Conservation (phyloP, 1,284 basidiomycete genomes). For the Trametes hirsuta region DNA sequence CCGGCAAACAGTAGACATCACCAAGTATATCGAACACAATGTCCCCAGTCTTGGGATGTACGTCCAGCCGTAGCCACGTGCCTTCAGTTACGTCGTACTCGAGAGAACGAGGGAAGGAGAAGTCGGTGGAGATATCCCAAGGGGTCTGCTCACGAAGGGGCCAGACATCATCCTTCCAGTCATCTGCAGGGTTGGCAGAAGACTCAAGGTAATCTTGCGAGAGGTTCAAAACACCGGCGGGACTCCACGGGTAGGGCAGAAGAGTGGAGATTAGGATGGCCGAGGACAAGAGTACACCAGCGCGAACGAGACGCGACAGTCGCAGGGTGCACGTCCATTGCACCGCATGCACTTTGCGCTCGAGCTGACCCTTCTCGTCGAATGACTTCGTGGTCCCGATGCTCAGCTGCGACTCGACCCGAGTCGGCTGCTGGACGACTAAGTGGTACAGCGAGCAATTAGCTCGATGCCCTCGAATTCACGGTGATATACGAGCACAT, state of each 20-base stretch:
- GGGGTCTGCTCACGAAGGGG: constrained; percentile 63
- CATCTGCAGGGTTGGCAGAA: constrained; percentile 29
- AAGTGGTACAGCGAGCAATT: too few species aligned
- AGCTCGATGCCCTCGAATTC: too few species aligned
- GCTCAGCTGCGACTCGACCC: not conserved
- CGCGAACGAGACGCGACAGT: constrained; percentile 17
- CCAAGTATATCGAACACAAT: constrained; percentile 77
- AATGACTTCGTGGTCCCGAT: not conserved
- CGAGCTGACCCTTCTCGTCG: not conserved
- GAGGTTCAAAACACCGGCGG: constrained; percentile 3
- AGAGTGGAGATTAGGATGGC: constrained; percentile 24
- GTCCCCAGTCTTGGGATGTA: constrained; percentile 67
- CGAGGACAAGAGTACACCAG: constrained; percentile 19
- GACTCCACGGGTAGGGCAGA: constrained; percentile 17
- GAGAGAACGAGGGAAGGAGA: constrained; percentile 63
- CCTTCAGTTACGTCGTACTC: constrained; percentile 71
- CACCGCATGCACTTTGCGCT: not conserved
- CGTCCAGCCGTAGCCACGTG: constrained; percentile 74
- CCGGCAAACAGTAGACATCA: constrained; percentile 71
- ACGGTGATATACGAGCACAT: too few species aligned
- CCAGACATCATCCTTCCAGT: constrained; percentile 65
- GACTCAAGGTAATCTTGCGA: not conserved
- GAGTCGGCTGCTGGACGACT: too few species aligned
- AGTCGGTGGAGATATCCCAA: constrained; percentile 82
- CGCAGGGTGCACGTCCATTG: not conserved